Percentiles rank a stretch among this genome's conserved stretches.
These are phyloP conservation scores for Magnolia changhungtana DNA, from an alignment of 164 flowering plant species.

Conservation along the genomic window DNA sequence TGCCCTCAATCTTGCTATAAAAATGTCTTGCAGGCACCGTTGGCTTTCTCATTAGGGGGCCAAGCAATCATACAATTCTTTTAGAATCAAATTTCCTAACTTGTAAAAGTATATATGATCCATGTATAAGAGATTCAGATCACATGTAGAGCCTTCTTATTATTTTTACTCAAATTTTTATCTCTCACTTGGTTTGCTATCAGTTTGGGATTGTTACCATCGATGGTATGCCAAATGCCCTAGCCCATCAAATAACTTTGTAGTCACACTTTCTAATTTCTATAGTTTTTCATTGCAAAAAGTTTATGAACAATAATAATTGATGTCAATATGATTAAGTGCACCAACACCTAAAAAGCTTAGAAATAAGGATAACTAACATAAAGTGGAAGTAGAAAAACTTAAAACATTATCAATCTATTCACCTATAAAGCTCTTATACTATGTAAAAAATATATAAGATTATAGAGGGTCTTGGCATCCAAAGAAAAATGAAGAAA, in stretches of 20 bases:
- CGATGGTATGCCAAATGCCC: not conserved
- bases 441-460: no score
- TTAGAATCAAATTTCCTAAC: not conserved
- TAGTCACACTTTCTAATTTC: not conserved
- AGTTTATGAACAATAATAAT: not conserved
- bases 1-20: not conserved
- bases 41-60: not conserved
- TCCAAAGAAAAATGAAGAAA: no score
- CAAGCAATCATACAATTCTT: slow-evolving; percentile 1
- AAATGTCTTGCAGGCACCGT: not conserved
- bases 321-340: not conserved
- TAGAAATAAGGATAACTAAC: no score
- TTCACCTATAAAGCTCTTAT: no score
- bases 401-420: no score
- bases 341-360: no score
- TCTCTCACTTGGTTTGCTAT: not conserved
- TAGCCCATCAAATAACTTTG: not conserved
- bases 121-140: not conserved
- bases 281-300: not conserved
- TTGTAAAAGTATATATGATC: not conserved
- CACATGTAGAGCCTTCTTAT: not conserved
- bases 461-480: no score
- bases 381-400: no score
- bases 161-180: not conserved
- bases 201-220: not conserved